Evolutionary conservation across 148 eudicot genomes (phyloP), one percentile per base, ranked within the genome.

Genomic region (Pouteria glomerata): DNA sequence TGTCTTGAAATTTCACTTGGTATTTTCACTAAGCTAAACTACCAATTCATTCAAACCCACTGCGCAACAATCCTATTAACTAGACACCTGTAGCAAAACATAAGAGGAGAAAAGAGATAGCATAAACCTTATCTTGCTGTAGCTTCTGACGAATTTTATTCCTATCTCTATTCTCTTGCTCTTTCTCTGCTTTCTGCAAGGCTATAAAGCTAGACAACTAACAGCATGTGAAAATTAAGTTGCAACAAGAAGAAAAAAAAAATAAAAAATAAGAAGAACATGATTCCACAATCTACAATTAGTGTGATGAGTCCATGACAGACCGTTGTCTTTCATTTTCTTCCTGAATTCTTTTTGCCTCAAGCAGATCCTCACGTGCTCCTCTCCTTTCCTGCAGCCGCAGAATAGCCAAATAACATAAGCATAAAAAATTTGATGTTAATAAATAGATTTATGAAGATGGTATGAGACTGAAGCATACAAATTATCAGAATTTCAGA

Each of bases 311-410:
- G 57, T 57, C 70, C 51, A 35, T 16, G 16, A 66, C 29, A 77
- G 62, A 90, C 98, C 98, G 82, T 70, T 80, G 83, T 80, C 98
- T 85, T 71, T 85, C 88, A 80, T 73, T 84, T 77, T 90, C 96
- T 86, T 90, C 96, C 34, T 74, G 85, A 56, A 64, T 76, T 70
- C 72, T 75, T 79, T 77, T 90, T 30, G 85, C 84, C 76, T 82
- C 89, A 1, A 80, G 77, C 71, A 88, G 78, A 71, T 83, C 87
- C 75, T 88, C 89, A 60, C 94, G 88, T 68, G 80, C 77, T 77
- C 71, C 76, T 68, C 83, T 90, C 80, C 92, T 90, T 74, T 85
- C 89, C 96, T 93, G 75, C 68, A 78, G 44, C 62, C 47, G 56
- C 34, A 60, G 35, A 64, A 75, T 8, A 39, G 61, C 34, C 61